Base-by-base conservation (phyloP, 78 protist species). In the Corallochytrium limacisporum region DNA sequence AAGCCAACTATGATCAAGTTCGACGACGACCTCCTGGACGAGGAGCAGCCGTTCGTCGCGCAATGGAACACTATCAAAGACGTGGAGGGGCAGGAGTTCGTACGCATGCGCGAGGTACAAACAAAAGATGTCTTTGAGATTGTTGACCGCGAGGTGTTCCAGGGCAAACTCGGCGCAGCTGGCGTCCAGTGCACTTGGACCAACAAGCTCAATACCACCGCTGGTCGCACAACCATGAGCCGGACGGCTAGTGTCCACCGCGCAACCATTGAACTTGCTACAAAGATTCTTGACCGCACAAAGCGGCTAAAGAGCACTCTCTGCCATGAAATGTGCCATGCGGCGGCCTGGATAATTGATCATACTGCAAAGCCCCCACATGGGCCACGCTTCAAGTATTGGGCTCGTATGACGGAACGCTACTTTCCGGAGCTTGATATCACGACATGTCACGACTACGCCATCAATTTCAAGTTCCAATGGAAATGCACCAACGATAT, bases 311-410 rank as follows among this genome's bases (percentile, higher is more conserved):
- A 20, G 9, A 46, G 9, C 47, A 63, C 70, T 1, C 56, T 63
- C 16, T 32, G 43, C 33, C 70, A 63, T 33, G 70, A 63, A 24
- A 37, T 63, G 70, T 63, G 70, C 59, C 70, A 63, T 24, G 70
- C 26, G 0, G 70, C 55, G 1, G 70, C 70, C 18, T 63, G 70
- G 70, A 29, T 63, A 8, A 4, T 63, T 35, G 13, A 63, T n/a
- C 22, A 35, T 4, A 29, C 44, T 3, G 1, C 26, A 37, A 47
- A 43, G 59, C 70, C 70, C 2, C 70, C 70, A 46, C 70, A 63
- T 12, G 70, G 70, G 22, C 20, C 18, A 16, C 38, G 4, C 26
- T 63, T 63, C 39, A 6, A 35, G 40, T 8, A 3, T 1, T 63
- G 39, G 37, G 65, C 65, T 8, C 26, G 6, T n/a, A 20, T 3